These are phyloP conservation scores for Eragrostis curvula DNA, from an alignment of 176 grass and related monocot genomes.

Conservation along the genomic window DNA sequence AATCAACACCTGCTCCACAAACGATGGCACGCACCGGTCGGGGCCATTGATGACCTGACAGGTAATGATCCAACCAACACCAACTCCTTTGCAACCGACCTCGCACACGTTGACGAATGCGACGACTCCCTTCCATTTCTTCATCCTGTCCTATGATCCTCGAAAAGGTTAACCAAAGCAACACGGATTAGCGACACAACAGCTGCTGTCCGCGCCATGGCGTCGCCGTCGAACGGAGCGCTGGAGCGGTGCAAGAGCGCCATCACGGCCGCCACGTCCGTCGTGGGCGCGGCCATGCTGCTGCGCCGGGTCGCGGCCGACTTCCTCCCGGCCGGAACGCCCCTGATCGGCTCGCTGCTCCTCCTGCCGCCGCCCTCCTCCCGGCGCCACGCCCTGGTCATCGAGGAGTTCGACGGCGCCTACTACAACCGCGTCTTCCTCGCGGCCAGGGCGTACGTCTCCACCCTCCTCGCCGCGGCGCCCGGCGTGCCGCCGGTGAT, in stretches of 20 bases:
- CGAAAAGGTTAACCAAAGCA: neutral
- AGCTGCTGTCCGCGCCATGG: conserved; percentile 16
- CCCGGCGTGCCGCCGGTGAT: conserved; percentile 36
- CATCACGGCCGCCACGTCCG: conserved; percentile 43
- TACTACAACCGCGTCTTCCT: conserved; percentile 56
- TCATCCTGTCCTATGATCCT: neutral
- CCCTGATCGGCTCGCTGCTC: conserved; percentile 40
- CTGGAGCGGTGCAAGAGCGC: conserved; percentile 50
- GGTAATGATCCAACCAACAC: neutral
- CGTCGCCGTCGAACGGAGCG: conserved; percentile 30
- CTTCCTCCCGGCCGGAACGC: conserved; percentile 34
- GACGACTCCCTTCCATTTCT: neutral
- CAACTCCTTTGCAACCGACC: conserved; percentile 23
- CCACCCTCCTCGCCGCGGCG: conserved; percentile 51
- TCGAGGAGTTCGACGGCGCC: conserved; percentile 59
- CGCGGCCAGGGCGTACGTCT: conserved; percentile 53
- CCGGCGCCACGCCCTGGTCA: conserved; percentile 47
- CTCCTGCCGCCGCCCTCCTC: conserved; percentile 42
- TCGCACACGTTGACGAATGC: neutral
- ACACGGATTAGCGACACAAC: neutral
- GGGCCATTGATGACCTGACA: neutral
- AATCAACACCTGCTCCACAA: neutral
- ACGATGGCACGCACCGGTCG: neutral
- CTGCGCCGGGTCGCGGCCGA: conserved; percentile 45
- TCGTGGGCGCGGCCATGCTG: conserved; percentile 48